Base-by-base conservation (phyloP, 306 rosid species). In the Dicorynia guianensis region DNA sequence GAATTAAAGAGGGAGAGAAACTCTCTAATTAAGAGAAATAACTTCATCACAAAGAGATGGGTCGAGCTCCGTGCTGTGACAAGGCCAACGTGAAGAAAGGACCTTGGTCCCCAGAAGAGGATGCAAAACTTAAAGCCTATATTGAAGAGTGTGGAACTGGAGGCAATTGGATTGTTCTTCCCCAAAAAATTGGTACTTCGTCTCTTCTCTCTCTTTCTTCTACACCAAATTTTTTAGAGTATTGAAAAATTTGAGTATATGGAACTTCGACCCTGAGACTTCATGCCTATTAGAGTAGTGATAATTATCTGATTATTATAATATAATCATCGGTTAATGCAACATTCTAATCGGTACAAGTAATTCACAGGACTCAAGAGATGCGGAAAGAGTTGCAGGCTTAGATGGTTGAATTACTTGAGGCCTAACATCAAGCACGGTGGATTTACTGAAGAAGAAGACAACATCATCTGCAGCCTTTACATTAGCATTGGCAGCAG, bases 401-500 rank as follows among this genome's bases (percentile, higher is more conserved):
- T 96, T 17, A 85, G 99, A 80, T 96, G 99, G 99, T 66, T 96
- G 15, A 96, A 96, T 80, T 96, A 96, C 77, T 79, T 96, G 84
- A 96, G 99, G 63, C 99, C 99, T 20, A 93, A 96, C 65, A 89
- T 96, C 86, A 96, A 90, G 83, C 99, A 96, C 85, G 99, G 99
- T 50, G 98, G 98, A 69, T 96, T 96, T 86, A 89, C 98, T 44
- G 99, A 96, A 80, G 98, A 96, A 89, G 99, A 96, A 83, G 99
- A 96, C 89, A 89, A 88, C 87, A 86, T 89, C 85, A 96, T 96
- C 50, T 90, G 98, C 79, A 93, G 79, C 75, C 99, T 96, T 83
- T 96, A 96, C 69, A 96, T 96, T 40, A 96, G 99, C 89, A 96
- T 96, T 79, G 99, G 99, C 53, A 96, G 99, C 98, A 92, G 98